Evolutionary conservation across 2,329 filamentous ascomycete species (phyloP), one percentile per base, ranked within the genome.

Genomic region (Xylaria sp.): DNA sequence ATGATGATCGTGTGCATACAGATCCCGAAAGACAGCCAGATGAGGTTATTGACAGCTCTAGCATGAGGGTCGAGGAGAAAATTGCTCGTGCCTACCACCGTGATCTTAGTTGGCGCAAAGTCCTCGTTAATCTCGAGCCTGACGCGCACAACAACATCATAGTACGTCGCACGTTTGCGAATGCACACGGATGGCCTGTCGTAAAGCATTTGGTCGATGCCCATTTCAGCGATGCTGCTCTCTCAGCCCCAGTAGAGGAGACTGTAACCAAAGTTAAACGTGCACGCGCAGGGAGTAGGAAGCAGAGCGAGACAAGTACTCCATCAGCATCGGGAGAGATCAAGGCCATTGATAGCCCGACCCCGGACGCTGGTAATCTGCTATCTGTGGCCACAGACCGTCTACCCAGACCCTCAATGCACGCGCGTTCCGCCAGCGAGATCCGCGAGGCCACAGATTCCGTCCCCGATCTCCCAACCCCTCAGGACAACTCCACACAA

Each of bases 61-160:
- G 78, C 64, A 92, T 97, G 85, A 91, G 90, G 63, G 92, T 97
- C 0, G 94, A 99, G 74, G 94, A 99, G 74, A 97, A 97, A 76
- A 99, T 99, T 66, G 94, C 94, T 1, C 85, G 94, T 52, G 94
- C 92, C 11, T 99, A 99, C 75, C 94, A 99, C 73, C 86, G 87
- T 10, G 91, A 91, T 64, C 76, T 99, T 18, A 90, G 91, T 1
- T 99, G 94, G 94, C 89, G 94, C 51, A 99, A 99, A 72, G 94
- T 99, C 1, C 83, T 99, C 3, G 94, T 99, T 11, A 89, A 94
- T 57, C 80, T 99, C 2, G 93, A 99, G 72, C 94, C 94, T 0
- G 94, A 99, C 74, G 94, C 94, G 0, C 94, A 99, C 77, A 99
- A 99, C 75, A 99, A 99, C 74, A 96, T 99, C 66, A 89, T 97